A percentile compares a stretch with the other conserved stretches of the same genome.
These are phyloP conservation scores for Austroboletus novae-zelandiae DNA, from an alignment of 1,284 basidiomycete genomes.

Conservation along the genomic window DNA sequence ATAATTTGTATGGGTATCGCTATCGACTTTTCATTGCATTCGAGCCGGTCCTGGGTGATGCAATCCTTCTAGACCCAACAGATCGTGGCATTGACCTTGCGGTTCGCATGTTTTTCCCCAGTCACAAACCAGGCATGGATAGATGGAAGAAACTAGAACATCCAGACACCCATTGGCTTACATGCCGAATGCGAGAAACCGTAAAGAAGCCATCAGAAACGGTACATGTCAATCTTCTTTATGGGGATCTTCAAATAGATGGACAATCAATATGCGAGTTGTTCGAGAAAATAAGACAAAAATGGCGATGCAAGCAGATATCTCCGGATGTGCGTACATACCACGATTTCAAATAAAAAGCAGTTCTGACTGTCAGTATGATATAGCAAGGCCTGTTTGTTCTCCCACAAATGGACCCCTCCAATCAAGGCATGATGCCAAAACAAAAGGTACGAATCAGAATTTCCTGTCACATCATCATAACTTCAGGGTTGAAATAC, in stretches of 20 bases:
- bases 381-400: too few relatives aligned
- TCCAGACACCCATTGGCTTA: neutral
- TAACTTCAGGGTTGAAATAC: conserved; percentile 7
- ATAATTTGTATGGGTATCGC: conserved; percentile 11
- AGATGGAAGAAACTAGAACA: neutral
- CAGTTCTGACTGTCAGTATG: too few relatives aligned
- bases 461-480: too few relatives aligned
- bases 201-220: neutral
- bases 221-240: neutral
- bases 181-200: neutral
- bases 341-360: too few relatives aligned
- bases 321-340: conserved; percentile 26
- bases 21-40: neutral
- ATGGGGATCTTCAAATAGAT: neutral
- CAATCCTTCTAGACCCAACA: conserved; percentile 2
- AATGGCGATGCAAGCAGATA: conserved; percentile 35
- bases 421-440: conserved; percentile 2
- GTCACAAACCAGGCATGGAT: neutral
- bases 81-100: conserved; percentile 33
- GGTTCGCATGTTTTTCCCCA: conserved; percentile 32
- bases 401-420: too few relatives aligned
- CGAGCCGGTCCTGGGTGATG: neutral
- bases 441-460: neutral
- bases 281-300: conserved; percentile 31
- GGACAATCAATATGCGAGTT: conserved; percentile 41